Evolutionary conservation across 345 rosid genomes (phyloP).

Genomic region (Camelina sativa): DNA sequence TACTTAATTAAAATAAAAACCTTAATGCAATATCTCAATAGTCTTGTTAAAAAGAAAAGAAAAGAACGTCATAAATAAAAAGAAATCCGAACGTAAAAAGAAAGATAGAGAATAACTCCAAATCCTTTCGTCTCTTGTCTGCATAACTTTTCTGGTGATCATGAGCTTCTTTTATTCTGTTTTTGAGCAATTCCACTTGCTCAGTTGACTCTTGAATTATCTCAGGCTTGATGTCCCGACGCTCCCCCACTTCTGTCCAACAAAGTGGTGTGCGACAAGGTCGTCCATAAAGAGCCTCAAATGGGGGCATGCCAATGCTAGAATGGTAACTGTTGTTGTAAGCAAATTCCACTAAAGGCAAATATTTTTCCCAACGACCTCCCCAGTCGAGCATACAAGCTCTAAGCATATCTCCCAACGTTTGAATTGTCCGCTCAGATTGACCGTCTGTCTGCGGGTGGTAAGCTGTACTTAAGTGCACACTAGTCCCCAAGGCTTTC

Average conservation of each 20-base stretch:
- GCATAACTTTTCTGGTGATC: background rate
- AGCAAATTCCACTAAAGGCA: background rate
- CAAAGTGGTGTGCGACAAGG: background rate
- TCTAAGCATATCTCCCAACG: background rate
- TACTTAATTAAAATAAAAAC: too few species aligned
- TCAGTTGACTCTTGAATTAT: background rate
- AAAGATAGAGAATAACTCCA: background rate
- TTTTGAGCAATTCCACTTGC: background rate
- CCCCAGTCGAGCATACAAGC: background rate
- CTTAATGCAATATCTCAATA: too few species aligned
- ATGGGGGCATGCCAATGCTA: background rate
- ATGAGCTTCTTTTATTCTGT: background rate
- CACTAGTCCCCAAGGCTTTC: background rate
- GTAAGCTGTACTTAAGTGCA: background rate
- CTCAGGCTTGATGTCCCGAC: background rate
- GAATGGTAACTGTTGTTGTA: background rate
- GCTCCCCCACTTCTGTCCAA: background rate
- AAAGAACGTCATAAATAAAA: too few species aligned
- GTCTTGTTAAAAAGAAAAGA: too few species aligned
- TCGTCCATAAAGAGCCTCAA: background rate
- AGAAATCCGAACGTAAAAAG: too few species aligned
- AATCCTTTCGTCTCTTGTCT: background rate
- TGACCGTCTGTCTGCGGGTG: background rate
- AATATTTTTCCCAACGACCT: background rate
- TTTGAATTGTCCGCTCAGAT: background rate